Evolutionary conservation across 78 protist genomes (phyloP).

Genomic region (Isochrysis galbana): DNA sequence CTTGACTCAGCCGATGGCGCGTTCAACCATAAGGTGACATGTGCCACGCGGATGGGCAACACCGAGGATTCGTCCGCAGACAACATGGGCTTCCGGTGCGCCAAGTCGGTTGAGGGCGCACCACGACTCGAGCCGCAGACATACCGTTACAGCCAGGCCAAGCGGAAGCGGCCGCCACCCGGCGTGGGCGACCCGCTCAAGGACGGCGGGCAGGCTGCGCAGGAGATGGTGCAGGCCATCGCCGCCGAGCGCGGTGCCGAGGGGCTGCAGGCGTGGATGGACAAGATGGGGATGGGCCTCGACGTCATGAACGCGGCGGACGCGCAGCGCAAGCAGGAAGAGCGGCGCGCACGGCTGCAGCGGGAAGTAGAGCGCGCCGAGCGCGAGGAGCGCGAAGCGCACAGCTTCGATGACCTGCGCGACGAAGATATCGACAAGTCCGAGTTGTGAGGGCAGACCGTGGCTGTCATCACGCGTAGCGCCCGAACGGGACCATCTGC

Average conservation of each 20-base stretch:
- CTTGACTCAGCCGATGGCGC: slow-evolving; percentile 29
- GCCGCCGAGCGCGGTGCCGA: slow-evolving; percentile 25
- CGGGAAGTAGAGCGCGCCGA: background rate
- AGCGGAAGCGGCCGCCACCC: slow-evolving; percentile 13
- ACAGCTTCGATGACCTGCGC: background rate
- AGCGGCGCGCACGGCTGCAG: background rate
- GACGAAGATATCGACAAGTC: background rate
- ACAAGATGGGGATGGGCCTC: background rate
- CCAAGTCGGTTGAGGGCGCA: background rate
- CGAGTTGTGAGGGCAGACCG: background rate
- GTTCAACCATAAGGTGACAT: background rate
- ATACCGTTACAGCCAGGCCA: background rate
- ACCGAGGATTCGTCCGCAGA: slow-evolving; percentile 6
- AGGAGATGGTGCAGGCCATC: slow-evolving; percentile 35
- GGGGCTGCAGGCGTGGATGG: slow-evolving; percentile 41
- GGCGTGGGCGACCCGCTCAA: slow-evolving; percentile 28
- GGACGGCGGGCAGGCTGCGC: background rate
- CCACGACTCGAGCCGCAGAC: background rate
- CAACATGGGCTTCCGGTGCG: slow-evolving; percentile 49
- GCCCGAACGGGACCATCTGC: too few relatives aligned
- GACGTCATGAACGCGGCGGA: slow-evolving; percentile 28
- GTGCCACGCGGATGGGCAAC: slow-evolving; percentile 42
- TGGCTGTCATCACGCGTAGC: too few relatives aligned
- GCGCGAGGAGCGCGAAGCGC: background rate
- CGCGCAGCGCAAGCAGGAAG: background rate